These are phyloP conservation scores for Aureobasidium uvarum DNA, from an alignment of 2,329 filamentous ascomycete species.

Conservation along the genomic window DNA sequence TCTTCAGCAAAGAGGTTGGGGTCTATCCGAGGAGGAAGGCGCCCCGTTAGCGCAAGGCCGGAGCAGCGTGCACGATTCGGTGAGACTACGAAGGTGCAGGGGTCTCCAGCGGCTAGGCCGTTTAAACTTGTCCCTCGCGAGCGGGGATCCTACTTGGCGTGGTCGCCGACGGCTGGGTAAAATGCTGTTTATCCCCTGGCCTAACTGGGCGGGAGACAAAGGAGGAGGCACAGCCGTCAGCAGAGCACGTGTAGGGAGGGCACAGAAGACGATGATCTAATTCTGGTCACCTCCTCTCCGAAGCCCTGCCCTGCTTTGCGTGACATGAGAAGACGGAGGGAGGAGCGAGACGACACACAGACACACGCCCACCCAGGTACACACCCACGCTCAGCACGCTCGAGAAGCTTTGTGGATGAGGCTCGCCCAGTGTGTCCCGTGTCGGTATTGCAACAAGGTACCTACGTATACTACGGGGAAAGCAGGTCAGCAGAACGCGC, in stretches of 20 bases:
- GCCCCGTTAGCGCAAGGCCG: slow-evolving; percentile 28
- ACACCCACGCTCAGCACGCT: background rate
- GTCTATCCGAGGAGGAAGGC: slow-evolving; percentile 28
- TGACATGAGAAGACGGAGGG: slow-evolving; percentile 2
- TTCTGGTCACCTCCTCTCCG: slow-evolving; percentile 4
- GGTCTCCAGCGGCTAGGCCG: slow-evolving; percentile 27
- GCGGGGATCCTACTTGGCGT: slow-evolving; percentile 26
- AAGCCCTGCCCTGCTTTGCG: slow-evolving; percentile 1
- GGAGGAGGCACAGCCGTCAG: slow-evolving; percentile 26
- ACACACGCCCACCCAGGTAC: background rate
- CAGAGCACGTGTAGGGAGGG: slow-evolving; percentile 20
- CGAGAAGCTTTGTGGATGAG: slow-evolving; percentile 19
- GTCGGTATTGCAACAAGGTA: slow-evolving; percentile 19
- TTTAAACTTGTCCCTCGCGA: slow-evolving; percentile 26
- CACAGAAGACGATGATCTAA: slow-evolving; percentile 19
- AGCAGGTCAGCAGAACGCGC: slow-evolving; percentile 26
- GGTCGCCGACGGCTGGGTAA: slow-evolving; percentile 26
- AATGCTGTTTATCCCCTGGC: slow-evolving; percentile 26
- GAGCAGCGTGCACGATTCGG: slow-evolving; percentile 26
- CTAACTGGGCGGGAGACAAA: slow-evolving; percentile 20
- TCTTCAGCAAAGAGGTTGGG: slow-evolving; percentile 27
- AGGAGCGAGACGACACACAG: slow-evolving; percentile 1
- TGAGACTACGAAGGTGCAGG: slow-evolving; percentile 24
- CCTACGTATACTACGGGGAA: slow-evolving; percentile 19
- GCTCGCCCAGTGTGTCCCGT: slow-evolving; percentile 14